Evolutionary conservation across 352 stramenopile species (phyloP).

Genomic region (Phytopythium cucurbitacearum): DNA sequence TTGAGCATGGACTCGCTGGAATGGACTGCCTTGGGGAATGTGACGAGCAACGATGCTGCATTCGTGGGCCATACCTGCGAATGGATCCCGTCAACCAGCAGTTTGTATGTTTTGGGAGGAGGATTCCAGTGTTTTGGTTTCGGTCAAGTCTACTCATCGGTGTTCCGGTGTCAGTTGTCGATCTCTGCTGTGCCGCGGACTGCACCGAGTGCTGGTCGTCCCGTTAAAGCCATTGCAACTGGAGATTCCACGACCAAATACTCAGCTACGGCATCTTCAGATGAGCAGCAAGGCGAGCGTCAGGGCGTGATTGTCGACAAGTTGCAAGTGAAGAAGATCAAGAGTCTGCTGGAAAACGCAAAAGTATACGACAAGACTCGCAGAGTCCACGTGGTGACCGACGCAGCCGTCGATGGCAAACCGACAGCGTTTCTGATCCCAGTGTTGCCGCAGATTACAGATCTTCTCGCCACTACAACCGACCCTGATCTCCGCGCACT

Average conservation of each 20-base stretch:
- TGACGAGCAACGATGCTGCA: slow-evolving; percentile 39
- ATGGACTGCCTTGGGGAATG: slow-evolving; percentile 50
- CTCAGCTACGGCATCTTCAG: slow-evolving; percentile 1
- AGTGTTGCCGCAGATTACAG: slow-evolving; percentile 35
- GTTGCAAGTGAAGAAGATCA: slow-evolving; percentile 68
- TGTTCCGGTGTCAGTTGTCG: slow-evolving; percentile 48
- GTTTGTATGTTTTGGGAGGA: slow-evolving; percentile 55
- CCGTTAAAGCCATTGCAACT: not conserved
- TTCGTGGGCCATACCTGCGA: slow-evolving; percentile 52
- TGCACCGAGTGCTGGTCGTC: not conserved
- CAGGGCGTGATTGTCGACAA: slow-evolving; percentile 56
- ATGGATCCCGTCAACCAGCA: slow-evolving; percentile 41
- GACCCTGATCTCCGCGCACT: slow-evolving; percentile 30
- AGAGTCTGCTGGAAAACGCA: slow-evolving; percentile 60
- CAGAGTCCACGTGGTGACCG: slow-evolving; percentile 42
- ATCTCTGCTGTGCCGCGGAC: slow-evolving; percentile 12
- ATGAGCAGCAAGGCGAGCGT: slow-evolving; percentile 10
- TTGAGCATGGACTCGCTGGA: slow-evolving; percentile 39
- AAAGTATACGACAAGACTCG: slow-evolving; percentile 78
- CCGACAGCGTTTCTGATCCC: slow-evolving; percentile 53
- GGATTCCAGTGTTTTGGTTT: slow-evolving; percentile 86
- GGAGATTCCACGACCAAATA: not conserved
- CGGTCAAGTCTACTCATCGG: slow-evolving; percentile 70
- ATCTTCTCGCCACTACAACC: slow-evolving; percentile 14
- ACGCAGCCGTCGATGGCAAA: slow-evolving; percentile 10